phyloP scores from a whole-genome alignment of 495 filamentous ascomycete genomes.

The Antarctomyces pellizariae region DNA sequence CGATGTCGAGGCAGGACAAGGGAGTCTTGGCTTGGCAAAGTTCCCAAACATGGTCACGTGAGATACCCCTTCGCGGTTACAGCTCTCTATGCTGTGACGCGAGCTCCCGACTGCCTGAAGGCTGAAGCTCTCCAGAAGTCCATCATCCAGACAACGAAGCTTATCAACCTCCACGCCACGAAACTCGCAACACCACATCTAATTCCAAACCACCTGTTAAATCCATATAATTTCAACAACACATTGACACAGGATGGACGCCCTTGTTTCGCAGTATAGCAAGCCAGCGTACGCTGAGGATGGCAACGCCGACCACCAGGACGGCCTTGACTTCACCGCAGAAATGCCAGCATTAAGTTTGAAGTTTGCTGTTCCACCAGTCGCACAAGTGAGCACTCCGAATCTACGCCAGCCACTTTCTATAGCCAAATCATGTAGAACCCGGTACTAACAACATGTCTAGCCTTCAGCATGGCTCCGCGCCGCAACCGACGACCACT shows the following conservation, averaged over 20 bases:
- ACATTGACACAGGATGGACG: slow-evolving; percentile 44
- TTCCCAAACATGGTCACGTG: too few relatives aligned
- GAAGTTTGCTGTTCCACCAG: slow-evolving; percentile 84
- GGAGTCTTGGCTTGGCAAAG: too few relatives aligned
- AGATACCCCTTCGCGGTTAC: too few relatives aligned
- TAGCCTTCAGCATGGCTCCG: slow-evolving; percentile 83
- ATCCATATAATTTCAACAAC: too few relatives aligned
- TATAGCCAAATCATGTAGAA: slow-evolving; percentile 1
- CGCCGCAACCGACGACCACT: slow-evolving; percentile 86
- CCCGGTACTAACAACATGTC: slow-evolving; percentile 7
- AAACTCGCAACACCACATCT: too few relatives aligned
- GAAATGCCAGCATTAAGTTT: slow-evolving; percentile 53
- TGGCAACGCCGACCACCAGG: slow-evolving; percentile 51
- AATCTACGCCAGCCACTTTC: slow-evolving; percentile 1
- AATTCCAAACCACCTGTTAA: too few relatives aligned
- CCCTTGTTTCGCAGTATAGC: slow-evolving; percentile 76
- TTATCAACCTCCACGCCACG: too few relatives aligned
- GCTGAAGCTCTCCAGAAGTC: too few relatives aligned
- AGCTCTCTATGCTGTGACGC: too few relatives aligned
- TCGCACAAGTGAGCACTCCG: slow-evolving; percentile 48
- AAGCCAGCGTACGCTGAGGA: slow-evolving; percentile 48
- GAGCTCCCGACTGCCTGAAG: too few relatives aligned
- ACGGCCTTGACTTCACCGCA: slow-evolving; percentile 38
- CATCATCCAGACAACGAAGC: too few relatives aligned
- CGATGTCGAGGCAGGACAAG: too few relatives aligned